Evolutionary conservation across 2,329 filamentous ascomycete species (phyloP), one percentile per base, ranked within the genome.

Genomic region (Ceratocystis cubensis): DNA sequence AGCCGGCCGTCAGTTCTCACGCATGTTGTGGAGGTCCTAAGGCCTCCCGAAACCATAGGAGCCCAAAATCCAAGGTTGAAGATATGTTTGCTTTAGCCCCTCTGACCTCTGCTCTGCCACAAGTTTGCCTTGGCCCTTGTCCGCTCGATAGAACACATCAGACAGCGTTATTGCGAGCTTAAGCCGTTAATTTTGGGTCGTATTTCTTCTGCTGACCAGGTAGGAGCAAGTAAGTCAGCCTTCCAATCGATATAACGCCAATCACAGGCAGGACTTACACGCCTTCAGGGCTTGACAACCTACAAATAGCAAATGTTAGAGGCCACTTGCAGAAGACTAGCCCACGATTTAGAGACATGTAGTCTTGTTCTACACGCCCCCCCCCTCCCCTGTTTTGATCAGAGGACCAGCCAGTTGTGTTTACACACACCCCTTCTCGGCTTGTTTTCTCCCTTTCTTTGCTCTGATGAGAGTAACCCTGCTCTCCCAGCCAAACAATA

Each of bases 181-280:
- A 8, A 10, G 56, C 30, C 15, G 56, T 59, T 10, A 37, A 37
- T 6, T 30, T 53, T 37, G 56, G 20, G 28, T 59, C 56, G 56
- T 59, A 59, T 59, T 59, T 33, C 56, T 37, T 59, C 56, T 59
- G 56, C 56, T 59, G 56, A 37, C 56, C 56, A n/a, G 28, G 28
- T 30, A n/a, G 56, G 17, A 57, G 53, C 3, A 20, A 59, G 56
- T 37, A 22, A 37, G 28, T 59, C 28, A 59, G 56, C 56, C 33
- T n/a, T 28, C 30, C 28, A 33, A 10, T 2, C 25, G 56, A 59
- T 37, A 59, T 59, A 30, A 59, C 28, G 28, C 56, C 56, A 33
- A 59, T 59, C 56, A 37, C 28, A 59, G 56, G 56, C 56, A 33
- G 30, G 13, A 59, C 56, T 59, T 59, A 37, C 56, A 59, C 56